phyloP scores from a whole-genome alignment of 2,329 filamentous ascomycete genomes.

The Exophiala lecanii-corni region DNA sequence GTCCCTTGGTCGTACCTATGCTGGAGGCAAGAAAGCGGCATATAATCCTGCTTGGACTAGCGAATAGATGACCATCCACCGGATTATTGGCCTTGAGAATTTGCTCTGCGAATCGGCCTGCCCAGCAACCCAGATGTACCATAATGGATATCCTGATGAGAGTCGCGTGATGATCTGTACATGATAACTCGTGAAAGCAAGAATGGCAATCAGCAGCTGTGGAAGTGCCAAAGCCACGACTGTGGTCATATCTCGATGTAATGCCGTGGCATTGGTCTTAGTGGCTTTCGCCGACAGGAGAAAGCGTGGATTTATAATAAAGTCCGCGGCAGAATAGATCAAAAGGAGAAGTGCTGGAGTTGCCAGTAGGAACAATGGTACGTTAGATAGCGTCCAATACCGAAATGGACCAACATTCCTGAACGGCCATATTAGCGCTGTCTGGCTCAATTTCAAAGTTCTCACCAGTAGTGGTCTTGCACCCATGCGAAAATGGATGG shows the following conservation, averaged over 20 bases:
- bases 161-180: constrained; percentile 91
- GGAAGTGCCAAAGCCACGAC: constrained; percentile 57
- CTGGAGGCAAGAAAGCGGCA: constrained; percentile 86
- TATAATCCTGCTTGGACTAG: constrained; percentile 78
- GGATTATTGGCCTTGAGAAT: constrained; percentile 41
- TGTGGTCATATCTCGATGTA: constrained; percentile 9
- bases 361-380: constrained; percentile 83
- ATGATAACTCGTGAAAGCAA: constrained; percentile 78
- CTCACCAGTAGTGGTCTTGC: constrained; percentile 84
- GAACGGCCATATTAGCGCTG: too few species aligned
- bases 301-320: constrained; percentile 3
- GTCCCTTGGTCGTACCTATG: too few species aligned
- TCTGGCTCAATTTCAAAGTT: too few species aligned
- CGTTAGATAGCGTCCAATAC: constrained; percentile 85
- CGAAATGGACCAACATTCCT: constrained; percentile 84
- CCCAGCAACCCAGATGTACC: constrained; percentile 69
- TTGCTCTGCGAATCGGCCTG: constrained; percentile 4
- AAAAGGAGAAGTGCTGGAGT: constrained; percentile 69
- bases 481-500: constrained; percentile 92
- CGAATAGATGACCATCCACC: constrained; percentile 76
- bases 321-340: constrained; percentile 52
- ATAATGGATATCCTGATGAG: constrained; percentile 80
- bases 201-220: constrained; percentile 65
- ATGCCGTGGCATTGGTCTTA: constrained; percentile 1
- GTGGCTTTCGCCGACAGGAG: neutral